These are phyloP conservation scores for Phaeotremella fagi DNA, from an alignment of 768 basidiomycete genomes.

Conservation along the genomic window DNA sequence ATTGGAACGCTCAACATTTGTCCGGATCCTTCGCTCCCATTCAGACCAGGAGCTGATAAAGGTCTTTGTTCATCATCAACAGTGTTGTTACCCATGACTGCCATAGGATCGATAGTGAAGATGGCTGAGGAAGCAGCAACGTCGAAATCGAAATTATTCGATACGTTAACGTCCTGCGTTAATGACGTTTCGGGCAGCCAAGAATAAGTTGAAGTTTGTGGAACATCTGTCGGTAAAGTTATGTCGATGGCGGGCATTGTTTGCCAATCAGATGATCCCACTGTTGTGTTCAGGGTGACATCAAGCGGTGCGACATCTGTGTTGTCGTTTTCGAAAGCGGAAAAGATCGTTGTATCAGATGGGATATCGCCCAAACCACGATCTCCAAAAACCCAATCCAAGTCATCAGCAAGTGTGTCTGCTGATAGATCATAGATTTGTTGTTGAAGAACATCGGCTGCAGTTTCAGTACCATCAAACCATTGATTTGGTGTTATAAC, in stretches of 20 bases:
- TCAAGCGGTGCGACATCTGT: background rate
- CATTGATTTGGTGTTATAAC: constrained; percentile 12
- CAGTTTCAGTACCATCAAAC: constrained; percentile 18
- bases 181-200: constrained; percentile 17
- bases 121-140: background rate
- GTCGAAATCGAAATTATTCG: constrained; percentile 9
- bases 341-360: constrained; percentile 27
- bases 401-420: constrained; percentile 25
- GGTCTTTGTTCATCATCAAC: constrained; percentile 19
- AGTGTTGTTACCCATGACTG: constrained; percentile 20
- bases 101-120: constrained; percentile 32
- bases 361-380: constrained; percentile 22
- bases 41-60: constrained; percentile 26
- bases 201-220: background rate
- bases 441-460: background rate
- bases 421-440: constrained; percentile 7
- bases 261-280: background rate
- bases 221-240: background rate
- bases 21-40: constrained; percentile 22
- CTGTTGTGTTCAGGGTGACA: background rate
- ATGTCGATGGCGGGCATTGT: background rate
- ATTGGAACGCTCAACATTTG: constrained; percentile 37
- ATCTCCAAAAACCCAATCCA: constrained; percentile 34
- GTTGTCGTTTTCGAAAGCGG: constrained; percentile 22
- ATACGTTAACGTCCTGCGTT: constrained; percentile 27